Evolutionary conservation across 2,329 filamentous ascomycete genomes (phyloP).

Genomic region (Cladosporium sp.): DNA sequence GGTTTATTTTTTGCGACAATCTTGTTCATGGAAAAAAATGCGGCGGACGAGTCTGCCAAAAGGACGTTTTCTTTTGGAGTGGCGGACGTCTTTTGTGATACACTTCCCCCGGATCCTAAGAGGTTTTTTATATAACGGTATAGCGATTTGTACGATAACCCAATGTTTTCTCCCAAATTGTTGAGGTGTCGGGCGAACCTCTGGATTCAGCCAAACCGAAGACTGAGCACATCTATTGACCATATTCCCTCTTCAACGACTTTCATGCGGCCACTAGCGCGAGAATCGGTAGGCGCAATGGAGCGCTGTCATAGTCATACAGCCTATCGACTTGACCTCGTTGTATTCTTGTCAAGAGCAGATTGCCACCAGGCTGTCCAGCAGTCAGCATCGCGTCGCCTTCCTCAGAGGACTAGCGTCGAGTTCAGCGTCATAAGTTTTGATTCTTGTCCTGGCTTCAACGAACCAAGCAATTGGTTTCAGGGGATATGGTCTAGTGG

Average conservation of each 20-base stretch:
- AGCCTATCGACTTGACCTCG: background rate
- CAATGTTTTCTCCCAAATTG: background rate
- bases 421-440: background rate
- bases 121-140: conserved; percentile 20
- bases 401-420: no score
- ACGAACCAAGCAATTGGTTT: background rate
- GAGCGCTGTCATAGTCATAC: background rate
- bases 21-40: conserved; percentile 5
- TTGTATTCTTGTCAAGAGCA: background rate
- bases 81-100: conserved; percentile 5
- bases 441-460: background rate
- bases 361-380: background rate
- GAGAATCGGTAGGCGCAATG: background rate
- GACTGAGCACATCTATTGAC: background rate
- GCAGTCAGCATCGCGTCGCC: no score
- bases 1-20: background rate
- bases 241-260: background rate
- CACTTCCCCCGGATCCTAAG: conserved; percentile 1
- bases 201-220: background rate
- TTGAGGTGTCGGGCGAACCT: background rate
- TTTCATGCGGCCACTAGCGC: background rate
- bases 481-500: conserved; percentile 22
- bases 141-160: conserved; percentile 22
- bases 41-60: conserved; percentile 1
- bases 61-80: conserved; percentile 6